Conservation (phyloP, 208 protist genomes). For the Trypanosoma mega region DNA sequence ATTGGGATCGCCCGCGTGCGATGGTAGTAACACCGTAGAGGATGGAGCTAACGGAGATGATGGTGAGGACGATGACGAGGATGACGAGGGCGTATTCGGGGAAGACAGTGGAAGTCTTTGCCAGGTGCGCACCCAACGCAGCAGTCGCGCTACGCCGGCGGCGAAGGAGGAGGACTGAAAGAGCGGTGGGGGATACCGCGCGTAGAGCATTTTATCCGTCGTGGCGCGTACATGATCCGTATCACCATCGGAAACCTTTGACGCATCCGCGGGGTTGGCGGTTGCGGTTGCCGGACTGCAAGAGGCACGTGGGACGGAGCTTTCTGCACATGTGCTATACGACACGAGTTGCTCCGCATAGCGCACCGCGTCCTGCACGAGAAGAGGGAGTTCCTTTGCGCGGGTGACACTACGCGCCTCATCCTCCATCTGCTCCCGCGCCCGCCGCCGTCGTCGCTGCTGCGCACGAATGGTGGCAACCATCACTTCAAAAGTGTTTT, state of each 20-base stretch:
- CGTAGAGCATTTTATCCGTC: slow-evolving; percentile 44
- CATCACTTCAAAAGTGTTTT: slow-evolving; percentile 8
- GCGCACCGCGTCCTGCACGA: slow-evolving; percentile 38
- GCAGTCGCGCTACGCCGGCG: slow-evolving; percentile 54
- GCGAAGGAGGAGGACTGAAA: slow-evolving; percentile 67
- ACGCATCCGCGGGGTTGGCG: no score
- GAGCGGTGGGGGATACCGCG: slow-evolving; percentile 73
- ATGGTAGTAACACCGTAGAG: no score
- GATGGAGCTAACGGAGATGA: no score
- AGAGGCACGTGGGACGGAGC: not conserved
- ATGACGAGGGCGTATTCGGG: no score
- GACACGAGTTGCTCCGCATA: slow-evolving; percentile 37
- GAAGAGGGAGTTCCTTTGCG: slow-evolving; percentile 18
- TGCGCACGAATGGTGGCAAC: slow-evolving; percentile 11
- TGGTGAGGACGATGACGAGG: no score
- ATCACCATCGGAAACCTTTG: not conserved
- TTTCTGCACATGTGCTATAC: slow-evolving; percentile 4
- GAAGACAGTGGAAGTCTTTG: no score
- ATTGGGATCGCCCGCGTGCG: no score
- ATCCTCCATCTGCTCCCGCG: slow-evolving; percentile 8
- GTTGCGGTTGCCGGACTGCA: not conserved
- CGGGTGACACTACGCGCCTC: slow-evolving; percentile 8
- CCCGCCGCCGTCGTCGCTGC: slow-evolving; percentile 8
- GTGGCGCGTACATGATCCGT: slow-evolving; percentile 12
- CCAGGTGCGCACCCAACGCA: slow-evolving; percentile 82